Conservation (phyloP, 768 basidiomycete species). For the Suillus clintonianus region DNA sequence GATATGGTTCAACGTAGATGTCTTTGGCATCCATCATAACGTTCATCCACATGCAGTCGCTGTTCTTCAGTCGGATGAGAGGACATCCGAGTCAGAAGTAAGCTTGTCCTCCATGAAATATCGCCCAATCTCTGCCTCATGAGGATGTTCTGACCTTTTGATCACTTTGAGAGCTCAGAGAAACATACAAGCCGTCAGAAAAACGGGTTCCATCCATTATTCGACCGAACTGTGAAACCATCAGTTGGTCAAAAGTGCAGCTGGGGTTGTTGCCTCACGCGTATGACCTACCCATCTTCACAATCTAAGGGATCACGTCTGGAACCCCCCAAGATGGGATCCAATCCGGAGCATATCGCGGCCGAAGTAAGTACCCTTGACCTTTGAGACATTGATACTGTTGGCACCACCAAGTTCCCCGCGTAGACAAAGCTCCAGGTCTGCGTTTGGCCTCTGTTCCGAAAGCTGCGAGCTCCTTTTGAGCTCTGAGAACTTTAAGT, state of each 20-base stretch:
- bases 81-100: too few relatives aligned
- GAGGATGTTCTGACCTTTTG: slow-evolving; percentile 3
- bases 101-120: slow-evolving; percentile 18
- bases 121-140: slow-evolving; percentile 24
- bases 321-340: slow-evolving; percentile 33
- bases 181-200: slow-evolving; percentile 26
- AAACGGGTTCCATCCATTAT: slow-evolving; percentile 32
- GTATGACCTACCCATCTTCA: neutral
- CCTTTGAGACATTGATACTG: slow-evolving; percentile 30
- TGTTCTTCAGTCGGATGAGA: slow-evolving; percentile 11
- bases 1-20: slow-evolving; percentile 29
- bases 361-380: slow-evolving; percentile 33
- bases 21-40: slow-evolving; percentile 31
- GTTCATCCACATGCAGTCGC: slow-evolving; percentile 30
- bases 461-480: neutral
- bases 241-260: neutral
- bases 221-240: neutral
- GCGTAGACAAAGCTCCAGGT: neutral
- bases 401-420: slow-evolving; percentile 14
- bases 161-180: slow-evolving; percentile 36
- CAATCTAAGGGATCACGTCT: neutral
- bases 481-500: neutral
- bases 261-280: neutral
- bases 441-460: neutral
- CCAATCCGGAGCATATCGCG: slow-evolving; percentile 36